Conservation (phyloP, 2,329 filamentous ascomycete species). For the Fusarium caatingaense region DNA sequence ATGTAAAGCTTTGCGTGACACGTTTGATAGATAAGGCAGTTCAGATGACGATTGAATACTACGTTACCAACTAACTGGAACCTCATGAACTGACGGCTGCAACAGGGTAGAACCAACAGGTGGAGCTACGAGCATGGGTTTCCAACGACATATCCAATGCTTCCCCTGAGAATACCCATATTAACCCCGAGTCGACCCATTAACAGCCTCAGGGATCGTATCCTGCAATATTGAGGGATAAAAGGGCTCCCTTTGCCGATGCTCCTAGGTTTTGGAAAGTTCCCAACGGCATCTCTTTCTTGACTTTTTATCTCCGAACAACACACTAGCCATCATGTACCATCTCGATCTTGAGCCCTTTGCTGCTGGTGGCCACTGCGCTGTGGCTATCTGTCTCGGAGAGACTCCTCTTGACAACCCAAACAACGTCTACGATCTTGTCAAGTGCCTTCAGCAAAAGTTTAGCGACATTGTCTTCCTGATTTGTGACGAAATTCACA, state of each 20-base stretch:
- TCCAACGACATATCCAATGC: neutral
- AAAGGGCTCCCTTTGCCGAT: neutral
- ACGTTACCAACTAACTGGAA: neutral
- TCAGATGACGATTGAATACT: neutral
- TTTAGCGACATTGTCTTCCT: neutral
- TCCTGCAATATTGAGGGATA: neutral
- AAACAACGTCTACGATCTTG: neutral
- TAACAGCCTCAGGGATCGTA: neutral
- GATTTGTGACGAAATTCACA: conserved; percentile 1
- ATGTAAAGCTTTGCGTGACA: neutral
- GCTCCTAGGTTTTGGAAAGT: accelerated
- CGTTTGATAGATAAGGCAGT: neutral
- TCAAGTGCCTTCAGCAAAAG: neutral
- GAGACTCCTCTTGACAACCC: neutral
- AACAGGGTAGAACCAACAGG: neutral
- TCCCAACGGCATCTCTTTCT: neutral
- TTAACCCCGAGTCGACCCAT: neutral
- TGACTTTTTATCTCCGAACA: accelerated
- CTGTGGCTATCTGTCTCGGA: conserved; percentile 4
- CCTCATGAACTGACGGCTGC: no score
- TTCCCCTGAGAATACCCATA: neutral
- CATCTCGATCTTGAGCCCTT: neutral
- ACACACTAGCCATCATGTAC: neutral
- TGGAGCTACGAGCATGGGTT: neutral
- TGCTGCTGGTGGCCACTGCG: neutral